These are phyloP conservation scores for Claviceps sp. DNA, from an alignment of 2,329 filamentous ascomycete genomes.

Conservation along the genomic window DNA sequence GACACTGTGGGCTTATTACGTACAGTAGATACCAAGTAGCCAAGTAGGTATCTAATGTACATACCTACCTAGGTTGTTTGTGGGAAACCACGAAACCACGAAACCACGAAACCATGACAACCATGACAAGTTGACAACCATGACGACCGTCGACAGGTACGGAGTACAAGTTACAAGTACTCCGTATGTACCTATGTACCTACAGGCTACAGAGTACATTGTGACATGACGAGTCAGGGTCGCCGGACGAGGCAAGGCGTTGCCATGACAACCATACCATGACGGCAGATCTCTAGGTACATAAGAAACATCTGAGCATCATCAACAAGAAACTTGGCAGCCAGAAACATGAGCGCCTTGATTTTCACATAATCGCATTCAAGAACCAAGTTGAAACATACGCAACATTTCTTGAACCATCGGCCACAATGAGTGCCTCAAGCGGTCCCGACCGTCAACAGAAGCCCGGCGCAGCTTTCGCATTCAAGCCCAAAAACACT, in stretches of 20 bases:
- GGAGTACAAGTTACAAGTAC: no score
- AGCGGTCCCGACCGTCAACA: conserved; percentile 8
- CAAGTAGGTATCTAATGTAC: no score
- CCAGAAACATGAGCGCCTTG: conserved; percentile 8
- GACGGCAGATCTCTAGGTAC: neutral
- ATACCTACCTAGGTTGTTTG: no score
- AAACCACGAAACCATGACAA: no score
- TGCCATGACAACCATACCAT: conserved; percentile 20
- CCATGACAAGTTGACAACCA: no score
- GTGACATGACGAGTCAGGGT: no score
- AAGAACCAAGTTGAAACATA: conserved; percentile 3
- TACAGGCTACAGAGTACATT: no score
- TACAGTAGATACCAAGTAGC: no score
- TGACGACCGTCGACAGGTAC: no score
- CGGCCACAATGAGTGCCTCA: conserved; percentile 8
- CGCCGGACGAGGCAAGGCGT: conserved; percentile 5
- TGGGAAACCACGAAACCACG: no score
- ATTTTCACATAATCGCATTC: neutral
- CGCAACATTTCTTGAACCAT: conserved; percentile 1
- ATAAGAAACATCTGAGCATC: neutral
- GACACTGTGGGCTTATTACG: no score
- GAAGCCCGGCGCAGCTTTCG: conserved; percentile 19
- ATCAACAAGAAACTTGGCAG: conserved; percentile 5
- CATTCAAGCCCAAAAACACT: conserved; percentile 19
- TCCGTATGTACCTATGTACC: no score